Evolutionary conservation across 2,329 filamentous ascomycete genomes (phyloP).

Genomic region (Chrysoporthe deuterocubensis): DNA sequence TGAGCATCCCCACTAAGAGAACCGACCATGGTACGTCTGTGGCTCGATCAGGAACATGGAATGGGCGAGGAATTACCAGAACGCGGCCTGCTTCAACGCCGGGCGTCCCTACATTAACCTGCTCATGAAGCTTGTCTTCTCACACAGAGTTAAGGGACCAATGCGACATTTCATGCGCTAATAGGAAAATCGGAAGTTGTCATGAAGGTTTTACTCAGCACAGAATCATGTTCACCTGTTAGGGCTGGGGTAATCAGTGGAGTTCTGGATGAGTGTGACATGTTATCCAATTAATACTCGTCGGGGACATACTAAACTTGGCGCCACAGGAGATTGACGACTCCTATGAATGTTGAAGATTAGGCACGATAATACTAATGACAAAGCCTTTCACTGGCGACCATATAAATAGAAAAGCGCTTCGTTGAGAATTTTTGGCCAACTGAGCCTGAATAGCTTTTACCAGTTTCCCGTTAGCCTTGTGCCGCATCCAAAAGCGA

Average conservation of each 20-base stretch:
- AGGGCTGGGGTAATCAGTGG: conserved; percentile 7
- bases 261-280: conserved; percentile 21
- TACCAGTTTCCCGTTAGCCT: not conserved
- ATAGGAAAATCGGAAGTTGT: not conserved
- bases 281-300: not conserved
- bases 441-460: not conserved
- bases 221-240: conserved; percentile 1
- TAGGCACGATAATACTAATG: conserved; percentile 2
- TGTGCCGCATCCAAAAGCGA: not conserved
- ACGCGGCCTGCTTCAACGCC: conserved; percentile 6
- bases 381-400: conserved; percentile 1
- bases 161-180: not conserved
- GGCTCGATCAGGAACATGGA: not conserved
- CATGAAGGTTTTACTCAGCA: not conserved
- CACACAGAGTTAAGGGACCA: not conserved
- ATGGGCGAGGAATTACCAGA: not conserved
- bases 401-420: not conserved
- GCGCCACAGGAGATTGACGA: not conserved
- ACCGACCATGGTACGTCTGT: not conserved
- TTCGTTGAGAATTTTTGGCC: not conserved
- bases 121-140: not conserved
- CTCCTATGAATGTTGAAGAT: conserved; percentile 16
- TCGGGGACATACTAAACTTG: conserved; percentile 7
- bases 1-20: not conserved
- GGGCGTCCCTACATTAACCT: not conserved